Evolutionary conservation across 2,329 filamentous ascomycete genomes (phyloP).

Genomic region (Cyclaneusma minus): DNA sequence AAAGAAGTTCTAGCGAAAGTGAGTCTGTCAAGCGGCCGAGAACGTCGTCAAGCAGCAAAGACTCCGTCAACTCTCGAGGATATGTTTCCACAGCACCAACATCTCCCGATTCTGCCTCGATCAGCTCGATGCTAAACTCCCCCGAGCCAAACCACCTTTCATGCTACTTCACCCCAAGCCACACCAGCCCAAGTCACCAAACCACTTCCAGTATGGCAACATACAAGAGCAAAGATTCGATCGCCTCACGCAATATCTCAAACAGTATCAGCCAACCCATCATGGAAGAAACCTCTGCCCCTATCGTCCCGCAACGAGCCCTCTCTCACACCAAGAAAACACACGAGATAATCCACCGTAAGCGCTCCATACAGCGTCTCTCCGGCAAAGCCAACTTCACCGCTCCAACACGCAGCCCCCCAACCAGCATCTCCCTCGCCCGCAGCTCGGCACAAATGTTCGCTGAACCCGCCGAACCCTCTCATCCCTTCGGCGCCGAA

Average conservation of each 20-base stretch:
- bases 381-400: too few relatives aligned
- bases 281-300: conserved; percentile 33
- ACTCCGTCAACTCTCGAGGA: too few relatives aligned
- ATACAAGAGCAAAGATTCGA: background rate
- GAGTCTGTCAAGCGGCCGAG: too few relatives aligned
- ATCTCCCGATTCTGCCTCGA: conserved; percentile 28
- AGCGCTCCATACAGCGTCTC: conserved; percentile 45
- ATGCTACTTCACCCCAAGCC: conserved; percentile 46
- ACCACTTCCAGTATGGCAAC: conserved; percentile 2
- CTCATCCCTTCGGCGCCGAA: conserved; percentile 76
- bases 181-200: conserved; percentile 19
- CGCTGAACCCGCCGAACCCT: conserved; percentile 12
- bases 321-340: conserved; percentile 82
- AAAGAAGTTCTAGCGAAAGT: too few relatives aligned
- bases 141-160: conserved; percentile 52
- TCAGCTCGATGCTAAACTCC: conserved; percentile 27
- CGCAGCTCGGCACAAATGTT: conserved; percentile 30
- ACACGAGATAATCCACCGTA: conserved; percentile 58
- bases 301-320: conserved; percentile 61
- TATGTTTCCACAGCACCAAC: conserved; percentile 22
- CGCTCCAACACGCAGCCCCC: conserved; percentile 38
- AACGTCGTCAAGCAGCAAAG: too few relatives aligned
- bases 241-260: background rate
- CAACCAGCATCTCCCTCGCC: conserved; percentile 39
- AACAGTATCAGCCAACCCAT: conserved; percentile 23